These are phyloP conservation scores for Trichopus zeylanicus DNA, from an alignment of 116 monocot genomes.

Conservation along the genomic window DNA sequence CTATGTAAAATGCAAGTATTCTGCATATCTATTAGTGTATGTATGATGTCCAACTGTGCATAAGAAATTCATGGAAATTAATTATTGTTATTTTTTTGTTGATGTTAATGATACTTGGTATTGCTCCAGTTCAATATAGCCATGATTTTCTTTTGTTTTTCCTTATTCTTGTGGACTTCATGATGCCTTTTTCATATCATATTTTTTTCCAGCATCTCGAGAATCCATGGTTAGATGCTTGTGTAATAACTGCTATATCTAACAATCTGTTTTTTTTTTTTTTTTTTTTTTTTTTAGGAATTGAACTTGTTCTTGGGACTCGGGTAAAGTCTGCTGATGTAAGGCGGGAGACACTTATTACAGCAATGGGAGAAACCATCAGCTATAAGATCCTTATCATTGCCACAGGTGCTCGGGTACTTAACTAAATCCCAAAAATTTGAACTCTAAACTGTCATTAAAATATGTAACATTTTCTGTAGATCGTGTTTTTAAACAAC, in stretches of 20 bases:
- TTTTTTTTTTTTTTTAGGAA: conserved; percentile 49
- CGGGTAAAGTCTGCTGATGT: conserved; percentile 78
- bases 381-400: conserved; percentile 85
- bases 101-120: neutral
- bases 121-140: neutral
- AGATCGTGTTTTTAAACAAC: neutral
- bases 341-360: conserved; percentile 67
- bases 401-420: conserved; percentile 99
- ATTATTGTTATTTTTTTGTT: neutral
- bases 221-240: too few species aligned
- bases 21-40: neutral
- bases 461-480: too few species aligned
- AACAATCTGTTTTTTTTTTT: neutral
- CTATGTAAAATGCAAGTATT: neutral
- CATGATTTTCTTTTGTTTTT: neutral
- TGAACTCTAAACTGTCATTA: neutral
- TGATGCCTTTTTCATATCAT: neutral
- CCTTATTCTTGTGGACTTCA: neutral
- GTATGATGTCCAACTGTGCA: neutral
- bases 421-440: conserved; percentile 11
- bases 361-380: conserved; percentile 79
- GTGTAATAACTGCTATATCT: too few species aligned
- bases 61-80: neutral
- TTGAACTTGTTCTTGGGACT: conserved; percentile 95
- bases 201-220: too few species aligned